These are phyloP conservation scores for Myriangium duriaei DNA, from an alignment of 2,329 filamentous ascomycete genomes.

Conservation along the genomic window DNA sequence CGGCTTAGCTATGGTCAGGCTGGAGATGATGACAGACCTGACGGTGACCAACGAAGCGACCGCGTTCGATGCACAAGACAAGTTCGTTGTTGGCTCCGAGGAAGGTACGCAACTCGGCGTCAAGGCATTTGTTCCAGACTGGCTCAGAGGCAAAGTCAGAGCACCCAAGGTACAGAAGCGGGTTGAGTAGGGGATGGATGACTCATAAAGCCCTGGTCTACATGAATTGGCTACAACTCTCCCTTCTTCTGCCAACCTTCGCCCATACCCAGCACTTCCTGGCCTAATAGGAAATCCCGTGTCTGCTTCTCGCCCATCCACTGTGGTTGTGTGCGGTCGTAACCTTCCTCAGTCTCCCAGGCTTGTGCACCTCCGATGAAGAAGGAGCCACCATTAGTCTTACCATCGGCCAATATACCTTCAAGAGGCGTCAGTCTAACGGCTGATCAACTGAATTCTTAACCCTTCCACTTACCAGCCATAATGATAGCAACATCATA, in stretches of 20 bases:
- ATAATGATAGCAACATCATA: constrained; percentile 30
- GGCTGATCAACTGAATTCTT: no score
- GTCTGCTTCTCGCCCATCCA: constrained; percentile 33
- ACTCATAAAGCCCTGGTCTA: no score
- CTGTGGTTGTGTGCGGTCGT: constrained; percentile 28
- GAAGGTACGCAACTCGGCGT: constrained; percentile 21
- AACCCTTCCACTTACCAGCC: constrained; percentile 19
- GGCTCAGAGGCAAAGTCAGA: constrained; percentile 43
- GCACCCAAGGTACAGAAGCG: constrained; percentile 27
- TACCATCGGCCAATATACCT: constrained; percentile 22
- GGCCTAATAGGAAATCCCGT: constrained; percentile 23
- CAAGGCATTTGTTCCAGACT: constrained; percentile 64
- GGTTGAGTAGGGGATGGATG: constrained; percentile 13
- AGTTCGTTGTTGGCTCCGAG: constrained; percentile 28
- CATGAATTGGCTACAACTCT: no score
- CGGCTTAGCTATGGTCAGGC: constrained; percentile 71
- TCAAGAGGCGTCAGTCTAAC: no score
- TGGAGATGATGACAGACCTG: constrained; percentile 84
- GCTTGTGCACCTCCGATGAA: constrained; percentile 32
- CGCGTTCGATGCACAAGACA: constrained; percentile 44
- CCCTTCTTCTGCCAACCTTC: constrained; percentile 13
- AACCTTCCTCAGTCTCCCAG: constrained; percentile 33
- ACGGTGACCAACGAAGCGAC: constrained; percentile 55
- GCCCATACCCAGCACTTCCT: constrained; percentile 22
- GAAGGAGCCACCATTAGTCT: constrained; percentile 29